Base-by-base conservation (phyloP, 768 basidiomycete species). In the Boletus rubroflammeus region DNA sequence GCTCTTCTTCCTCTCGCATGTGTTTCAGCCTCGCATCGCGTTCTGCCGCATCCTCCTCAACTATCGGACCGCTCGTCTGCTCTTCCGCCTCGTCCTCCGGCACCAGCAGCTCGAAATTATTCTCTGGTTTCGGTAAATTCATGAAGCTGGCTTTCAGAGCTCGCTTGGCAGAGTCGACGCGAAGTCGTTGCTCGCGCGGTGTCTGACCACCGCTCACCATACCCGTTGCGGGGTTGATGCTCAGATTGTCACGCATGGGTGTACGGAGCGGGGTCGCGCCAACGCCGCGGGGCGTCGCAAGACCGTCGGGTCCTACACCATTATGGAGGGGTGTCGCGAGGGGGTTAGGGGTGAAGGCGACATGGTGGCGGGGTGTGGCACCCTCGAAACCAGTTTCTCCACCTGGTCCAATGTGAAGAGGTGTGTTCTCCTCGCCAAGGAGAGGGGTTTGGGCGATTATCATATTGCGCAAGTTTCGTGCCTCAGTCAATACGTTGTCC, bases 391-490 rank as follows among this genome's bases (percentile, higher is more conserved):
- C 97, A 7, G 93, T 93, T 13, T 92, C 90, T 14, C 84, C 87
- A n/a, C 77, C 81, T 21, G 84, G 76, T 2, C 78, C 77, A 7
- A 75, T 71, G 66, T 95, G 96, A 45, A 98, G 70, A 13, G 95
- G 97, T 0, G 97, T 98, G 71, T 99, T 99, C 73, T 98, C 96
- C 46, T 98, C 93, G 4, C 97, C 97, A 13, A 98, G 81, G 2
- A 99, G 77, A 15, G 97, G 97, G 0, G 97, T 99, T 73, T 98
- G 95, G 4, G 82, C 81, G 40, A 87, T 86, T 11, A 85, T 86
- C 93, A 99, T 90, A 63, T 93, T 96, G 21, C 96, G 88, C 23
- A 98, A 73, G 73, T 98, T 98, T 32, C 95, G 83, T 9, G 96
- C 97, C 71, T 99, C 97, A 56, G 89, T 82, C 80, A 98, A 79